Evolutionary conservation across 1,284 basidiomycete species (phyloP).

Genomic region (Trichosporon ovoides): DNA sequence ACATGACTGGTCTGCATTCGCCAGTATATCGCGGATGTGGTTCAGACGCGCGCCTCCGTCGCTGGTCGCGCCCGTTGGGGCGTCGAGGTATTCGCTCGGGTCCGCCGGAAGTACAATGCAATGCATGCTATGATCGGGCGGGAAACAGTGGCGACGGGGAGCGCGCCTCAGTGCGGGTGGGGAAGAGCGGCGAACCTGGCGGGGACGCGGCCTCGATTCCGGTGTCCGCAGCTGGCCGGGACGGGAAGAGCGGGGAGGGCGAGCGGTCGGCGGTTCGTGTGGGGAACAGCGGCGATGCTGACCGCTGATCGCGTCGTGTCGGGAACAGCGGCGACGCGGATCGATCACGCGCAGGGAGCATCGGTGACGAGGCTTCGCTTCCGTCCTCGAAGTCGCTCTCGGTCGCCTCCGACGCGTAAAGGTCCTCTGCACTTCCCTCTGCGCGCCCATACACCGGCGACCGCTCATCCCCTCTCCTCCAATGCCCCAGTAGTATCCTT

Average conservation of each 20-base stretch:
- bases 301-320: neutral
- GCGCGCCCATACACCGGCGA: slow-evolving; percentile 5
- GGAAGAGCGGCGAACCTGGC: slow-evolving; percentile 12
- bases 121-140: too few species aligned
- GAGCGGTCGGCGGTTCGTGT: neutral
- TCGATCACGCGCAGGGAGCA: slow-evolving; percentile 7
- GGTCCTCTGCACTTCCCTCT: neutral
- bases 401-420: neutral
- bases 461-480: slow-evolving; percentile 10
- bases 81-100: too few species aligned
- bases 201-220: neutral
- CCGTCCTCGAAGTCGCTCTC: slow-evolving; percentile 9
- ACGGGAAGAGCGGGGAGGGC: slow-evolving; percentile 7
- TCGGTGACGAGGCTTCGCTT: slow-evolving; percentile 1
- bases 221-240: neutral
- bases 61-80: too few species aligned
- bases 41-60: too few species aligned
- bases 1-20: too few species aligned
- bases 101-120: too few species aligned
- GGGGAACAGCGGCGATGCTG: slow-evolving; percentile 15
- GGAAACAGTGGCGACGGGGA: slow-evolving; percentile 18
- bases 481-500: slow-evolving; percentile 12
- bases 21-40: too few species aligned
- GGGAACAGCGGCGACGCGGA: slow-evolving; percentile 26
- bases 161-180: too few species aligned